Percentiles rank a stretch among this genome's conserved stretches.
These are phyloP conservation scores for Aspergillus avenaceus DNA, from an alignment of 495 filamentous ascomycete species.

Conservation along the genomic window DNA sequence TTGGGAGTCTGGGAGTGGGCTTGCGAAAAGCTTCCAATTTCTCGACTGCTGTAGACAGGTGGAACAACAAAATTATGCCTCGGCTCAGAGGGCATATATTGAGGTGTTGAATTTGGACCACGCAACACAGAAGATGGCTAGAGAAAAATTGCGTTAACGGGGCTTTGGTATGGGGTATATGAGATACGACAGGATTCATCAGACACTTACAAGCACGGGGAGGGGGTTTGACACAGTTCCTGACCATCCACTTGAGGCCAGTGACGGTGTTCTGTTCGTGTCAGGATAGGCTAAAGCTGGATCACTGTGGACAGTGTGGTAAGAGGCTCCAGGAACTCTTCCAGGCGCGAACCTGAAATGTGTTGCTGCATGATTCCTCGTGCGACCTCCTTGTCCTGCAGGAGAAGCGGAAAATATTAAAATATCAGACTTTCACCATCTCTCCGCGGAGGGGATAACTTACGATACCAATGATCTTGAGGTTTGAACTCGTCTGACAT, in stretches of 20 bases:
- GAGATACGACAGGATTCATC: too few species aligned
- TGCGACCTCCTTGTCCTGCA: slow-evolving; percentile 14
- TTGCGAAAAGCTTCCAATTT: neutral
- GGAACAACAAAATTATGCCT: neutral
- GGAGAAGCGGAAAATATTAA: neutral
- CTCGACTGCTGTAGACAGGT: neutral
- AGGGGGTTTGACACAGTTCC: neutral
- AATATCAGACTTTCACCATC: neutral
- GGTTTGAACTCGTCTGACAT: slow-evolving; percentile 9
- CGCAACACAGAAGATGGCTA: neutral
- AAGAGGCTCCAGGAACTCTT: slow-evolving; percentile 9
- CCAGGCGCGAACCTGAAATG: slow-evolving; percentile 9
- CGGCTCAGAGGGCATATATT: neutral
- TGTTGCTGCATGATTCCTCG: slow-evolving; percentile 9
- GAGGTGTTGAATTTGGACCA: neutral
- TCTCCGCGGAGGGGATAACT: neutral
- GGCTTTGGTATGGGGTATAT: neutral
- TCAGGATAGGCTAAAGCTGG: neutral
- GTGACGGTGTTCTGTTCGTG: neutral
- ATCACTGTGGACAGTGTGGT: neutral
- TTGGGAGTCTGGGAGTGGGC: neutral
- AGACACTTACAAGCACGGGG: neutral
- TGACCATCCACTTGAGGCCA: slow-evolving; percentile 3
- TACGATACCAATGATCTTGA: slow-evolving; percentile 7
- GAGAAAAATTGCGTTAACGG: neutral